Base-by-base conservation (phyloP, 306 rosid species). In the Lablab purpureus region DNA sequence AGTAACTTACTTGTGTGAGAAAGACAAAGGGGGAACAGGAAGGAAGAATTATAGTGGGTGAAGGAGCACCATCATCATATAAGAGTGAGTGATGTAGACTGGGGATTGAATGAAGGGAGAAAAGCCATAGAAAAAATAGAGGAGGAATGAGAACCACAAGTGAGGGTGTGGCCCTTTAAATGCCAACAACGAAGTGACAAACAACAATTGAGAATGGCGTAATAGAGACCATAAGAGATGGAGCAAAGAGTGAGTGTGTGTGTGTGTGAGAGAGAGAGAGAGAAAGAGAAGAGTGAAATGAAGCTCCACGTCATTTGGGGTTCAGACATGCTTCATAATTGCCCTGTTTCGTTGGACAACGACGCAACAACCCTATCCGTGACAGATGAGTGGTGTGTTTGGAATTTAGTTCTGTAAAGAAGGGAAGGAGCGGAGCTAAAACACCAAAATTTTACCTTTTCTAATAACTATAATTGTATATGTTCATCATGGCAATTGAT, bases 121-220 rank as follows among this genome's bases (percentile, higher is more conserved):
- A 77, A 69, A 47, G 67, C 43, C 49, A 68, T 52, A 23, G 6
- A 49, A 66, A 36, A 3, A 15, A 3, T 73, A 51, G 70, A 49
- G 55, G 76, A 67, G 64, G 78, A 80, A 77, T 78, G 58, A 81
- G 81, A 84, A 27, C 96, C 98, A 91, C 97, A 82, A 46, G 30
- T 19, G 28, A 68, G 74, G 67, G 4, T 84, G 91, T 85, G 97
- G 97, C 86, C 91, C 90, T 70, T 19, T 9, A 67, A 78, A 64
- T 5, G 87, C 91, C 97, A 88, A 79, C 92, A 86, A 52, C 5
- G 58, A 51, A 43, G 17, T 3, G 3, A 51, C 30, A 12, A 50
- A 84, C 80, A 80, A 75, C 46, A 25, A 59, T 1, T 21, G 11
- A 70, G 65, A 79, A 71, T n/a, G 54, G n/a, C 10, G 22, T 13